Evolutionary conservation across 768 basidiomycete species (phyloP).

Genomic region (Mycena latifolia): DNA sequence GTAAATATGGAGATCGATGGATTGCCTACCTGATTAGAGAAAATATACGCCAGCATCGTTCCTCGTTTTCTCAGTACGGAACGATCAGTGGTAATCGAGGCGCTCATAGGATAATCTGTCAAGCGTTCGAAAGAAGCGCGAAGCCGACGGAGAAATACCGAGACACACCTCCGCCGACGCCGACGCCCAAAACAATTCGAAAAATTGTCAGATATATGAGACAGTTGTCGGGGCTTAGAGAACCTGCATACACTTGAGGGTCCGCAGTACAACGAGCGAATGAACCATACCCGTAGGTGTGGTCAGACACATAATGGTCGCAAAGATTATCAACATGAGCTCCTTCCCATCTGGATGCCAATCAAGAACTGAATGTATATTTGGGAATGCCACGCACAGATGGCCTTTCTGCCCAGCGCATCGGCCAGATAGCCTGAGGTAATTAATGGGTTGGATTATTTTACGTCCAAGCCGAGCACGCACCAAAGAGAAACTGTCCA

Average conservation of each 20-base stretch:
- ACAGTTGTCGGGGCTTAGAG: constrained; percentile 60
- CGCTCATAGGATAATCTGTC: constrained; percentile 81
- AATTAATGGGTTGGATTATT: background rate
- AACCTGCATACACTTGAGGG: constrained; percentile 43
- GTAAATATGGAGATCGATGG: background rate
- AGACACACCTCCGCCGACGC: constrained; percentile 70
- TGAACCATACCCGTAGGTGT: constrained; percentile 72
- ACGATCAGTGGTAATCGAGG: constrained; percentile 75
- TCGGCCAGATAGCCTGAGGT: constrained; percentile 71
- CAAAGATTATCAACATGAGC: constrained; percentile 83
- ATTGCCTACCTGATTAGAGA: constrained; percentile 56
- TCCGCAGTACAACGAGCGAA: no score
- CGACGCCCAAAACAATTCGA: constrained; percentile 81
- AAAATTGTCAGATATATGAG: constrained; percentile 76
- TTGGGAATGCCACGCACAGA: constrained; percentile 55
- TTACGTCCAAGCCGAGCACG: background rate
- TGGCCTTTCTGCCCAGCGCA: constrained; percentile 74
- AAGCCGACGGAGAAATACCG: background rate
- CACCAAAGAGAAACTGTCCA: constrained; percentile 75
- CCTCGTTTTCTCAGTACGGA: constrained; percentile 76
- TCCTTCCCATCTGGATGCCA: constrained; percentile 73
- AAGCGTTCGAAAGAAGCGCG: background rate
- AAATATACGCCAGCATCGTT: constrained; percentile 82
- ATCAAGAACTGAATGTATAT: constrained; percentile 6
- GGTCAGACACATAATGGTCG: constrained; percentile 77